Evolutionary conservation across 176 grass and related monocot species (phyloP), one percentile per base, ranked within the genome.

Genomic region (Ensete glaucum): DNA sequence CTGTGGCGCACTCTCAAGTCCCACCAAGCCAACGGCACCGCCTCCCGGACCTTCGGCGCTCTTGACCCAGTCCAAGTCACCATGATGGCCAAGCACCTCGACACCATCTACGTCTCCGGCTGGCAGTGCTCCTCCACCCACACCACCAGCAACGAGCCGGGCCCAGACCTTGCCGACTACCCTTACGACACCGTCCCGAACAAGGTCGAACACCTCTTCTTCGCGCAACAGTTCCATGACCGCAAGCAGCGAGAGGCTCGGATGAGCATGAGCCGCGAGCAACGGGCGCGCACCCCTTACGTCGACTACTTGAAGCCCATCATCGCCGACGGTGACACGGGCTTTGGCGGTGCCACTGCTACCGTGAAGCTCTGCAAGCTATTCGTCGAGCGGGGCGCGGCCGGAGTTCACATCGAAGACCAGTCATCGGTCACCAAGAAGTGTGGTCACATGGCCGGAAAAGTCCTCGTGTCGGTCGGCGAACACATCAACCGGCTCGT

Each of bases 61-160:
- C 93, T 97, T 11, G 93, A 97, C 72, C 89, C 93, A 21, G 93
- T 92, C 48, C 89, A 88, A 88, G 93, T 92, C 6, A 92, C 93
- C 23, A 96, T 92, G 93, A 96, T 96, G 93, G 90, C 90, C 9
- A 92, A 90, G 80, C 85, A 92, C 67, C 89, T 96, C 19, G 93
- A 96, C 81, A 90, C 93, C 48, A 79, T 96, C 78, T 96, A 96
- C 84, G 93, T 90, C 19, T 90, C 93, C 71, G 93, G 93, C 15
- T 96, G 93, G 93, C 93, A 96, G 90, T 96, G 93, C 87, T 96
- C 89, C 60, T 96, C 93, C 16, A 96, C 93, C 25, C 93, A 96
- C 83, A 96, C 93, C 69, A 69, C 79, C n/a, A 92, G 76, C 14
- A 90, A 92, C 15, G 93, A 96, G 83, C 89, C 87, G 1, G 93